Evolutionary conservation across 345 rosid species (phyloP).

Genomic region (Anastatica hierochuntica): DNA sequence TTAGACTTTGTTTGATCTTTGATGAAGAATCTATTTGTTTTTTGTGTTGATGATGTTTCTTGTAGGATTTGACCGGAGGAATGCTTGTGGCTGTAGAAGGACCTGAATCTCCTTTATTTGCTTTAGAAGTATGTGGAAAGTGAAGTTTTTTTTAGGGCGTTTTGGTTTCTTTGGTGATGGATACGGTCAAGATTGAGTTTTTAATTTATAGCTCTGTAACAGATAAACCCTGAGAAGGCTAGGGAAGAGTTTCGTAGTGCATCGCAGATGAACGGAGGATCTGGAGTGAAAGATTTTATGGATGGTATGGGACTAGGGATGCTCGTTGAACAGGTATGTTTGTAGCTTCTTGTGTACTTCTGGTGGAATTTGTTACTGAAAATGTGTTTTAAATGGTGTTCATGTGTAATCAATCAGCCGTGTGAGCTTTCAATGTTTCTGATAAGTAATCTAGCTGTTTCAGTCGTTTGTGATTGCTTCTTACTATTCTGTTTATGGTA

Average conservation of each 20-base stretch:
- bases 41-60: not conserved
- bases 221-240: constrained; percentile 94
- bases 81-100: constrained; percentile 81
- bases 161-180: constrained; percentile 4
- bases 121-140: constrained; percentile 60
- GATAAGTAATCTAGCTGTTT: not conserved
- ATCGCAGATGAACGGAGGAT: constrained; percentile 61
- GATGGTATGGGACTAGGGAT: constrained; percentile 97
- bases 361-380: no score
- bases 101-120: constrained; percentile 83
- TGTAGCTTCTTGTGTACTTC: not conserved
- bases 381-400: not conserved
- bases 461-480: not conserved
- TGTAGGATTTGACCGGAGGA: constrained; percentile 89
- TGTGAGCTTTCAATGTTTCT: not conserved
- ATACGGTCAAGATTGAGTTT: constrained; percentile 17
- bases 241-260: constrained; percentile 86
- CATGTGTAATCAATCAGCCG: not conserved
- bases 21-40: not conserved
- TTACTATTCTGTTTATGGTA: not conserved
- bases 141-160: not conserved
- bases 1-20: not conserved
- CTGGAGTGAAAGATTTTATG: constrained; percentile 89
- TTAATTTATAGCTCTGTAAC: constrained; percentile 29
- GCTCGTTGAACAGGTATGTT: constrained; percentile 78